Percentiles rank a stretch among this genome's conserved stretches.
Conservation (phyloP, 202 grass and related monocot species). For the Setaria viridis region DNA sequence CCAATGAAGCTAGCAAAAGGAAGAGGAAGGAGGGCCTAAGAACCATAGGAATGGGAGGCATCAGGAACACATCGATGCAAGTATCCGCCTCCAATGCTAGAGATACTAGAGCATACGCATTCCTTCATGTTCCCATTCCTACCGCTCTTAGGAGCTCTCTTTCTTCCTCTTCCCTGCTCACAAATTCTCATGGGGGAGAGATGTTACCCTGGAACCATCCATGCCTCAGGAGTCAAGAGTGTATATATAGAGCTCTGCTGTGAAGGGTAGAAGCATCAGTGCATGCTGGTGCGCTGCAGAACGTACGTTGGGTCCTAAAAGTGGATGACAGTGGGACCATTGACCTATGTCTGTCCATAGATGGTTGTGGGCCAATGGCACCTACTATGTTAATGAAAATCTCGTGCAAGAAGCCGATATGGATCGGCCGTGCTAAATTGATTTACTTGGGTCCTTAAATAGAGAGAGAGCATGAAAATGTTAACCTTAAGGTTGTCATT, state of each 20-base stretch:
- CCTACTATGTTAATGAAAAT: background rate
- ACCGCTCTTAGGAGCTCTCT: slow-evolving; percentile 34
- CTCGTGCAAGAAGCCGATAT: background rate
- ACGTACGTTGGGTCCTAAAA: background rate
- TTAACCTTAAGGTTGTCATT: background rate
- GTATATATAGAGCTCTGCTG: background rate
- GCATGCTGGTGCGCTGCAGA: background rate
- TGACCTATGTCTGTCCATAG: background rate
- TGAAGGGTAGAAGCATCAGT: background rate
- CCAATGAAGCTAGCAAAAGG: background rate
- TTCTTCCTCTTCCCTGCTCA: slow-evolving; percentile 36
- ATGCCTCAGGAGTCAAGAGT: background rate
- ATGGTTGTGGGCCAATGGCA: background rate
- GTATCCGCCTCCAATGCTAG: background rate
- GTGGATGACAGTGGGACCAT: background rate
- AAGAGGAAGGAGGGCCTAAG: slow-evolving; percentile 42
- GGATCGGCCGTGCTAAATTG: too few species aligned
- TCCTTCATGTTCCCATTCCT: slow-evolving; percentile 46
- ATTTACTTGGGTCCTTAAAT: too few species aligned
- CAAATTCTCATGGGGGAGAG: background rate
- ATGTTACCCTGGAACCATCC: background rate
- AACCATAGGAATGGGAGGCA: slow-evolving; percentile 51
- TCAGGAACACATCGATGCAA: slow-evolving; percentile 6
- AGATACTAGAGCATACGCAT: background rate
- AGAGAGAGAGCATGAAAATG: background rate